These are phyloP conservation scores for Plantago coronopus DNA, from an alignment of 305 asterid genomes.

Conservation along the genomic window DNA sequence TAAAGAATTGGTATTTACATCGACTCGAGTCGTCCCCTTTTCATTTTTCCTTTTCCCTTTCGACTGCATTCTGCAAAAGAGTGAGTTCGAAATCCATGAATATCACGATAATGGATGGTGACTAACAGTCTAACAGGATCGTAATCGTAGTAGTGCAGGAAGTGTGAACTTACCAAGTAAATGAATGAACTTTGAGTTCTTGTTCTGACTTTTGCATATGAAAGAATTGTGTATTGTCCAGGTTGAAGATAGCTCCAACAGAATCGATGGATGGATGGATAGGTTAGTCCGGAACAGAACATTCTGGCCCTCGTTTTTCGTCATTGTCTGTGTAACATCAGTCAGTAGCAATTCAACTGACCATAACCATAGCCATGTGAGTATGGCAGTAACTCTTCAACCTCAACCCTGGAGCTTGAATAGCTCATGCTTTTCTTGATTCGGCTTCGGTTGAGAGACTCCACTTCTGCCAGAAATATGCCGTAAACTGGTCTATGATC, in stretches of 20 bases:
- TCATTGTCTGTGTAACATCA: conserved; percentile 2
- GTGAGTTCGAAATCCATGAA: background rate
- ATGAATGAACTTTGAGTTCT: conserved; percentile 5
- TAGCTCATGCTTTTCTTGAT: conserved; percentile 66
- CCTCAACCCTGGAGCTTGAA: conserved; percentile 74
- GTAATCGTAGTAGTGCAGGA: conserved; percentile 2
- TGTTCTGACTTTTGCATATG: conserved; percentile 3
- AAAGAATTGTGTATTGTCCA: conserved; percentile 12
- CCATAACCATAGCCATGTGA: conserved; percentile 40
- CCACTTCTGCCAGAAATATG: conserved; percentile 81
- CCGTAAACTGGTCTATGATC: conserved; percentile 91
- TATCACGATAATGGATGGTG: background rate
- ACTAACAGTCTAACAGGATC: background rate
- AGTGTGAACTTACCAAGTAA: background rate
- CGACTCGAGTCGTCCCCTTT: background rate
- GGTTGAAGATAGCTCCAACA: conserved; percentile 11
- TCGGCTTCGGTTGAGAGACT: conserved; percentile 55
- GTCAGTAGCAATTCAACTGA: conserved; percentile 40
- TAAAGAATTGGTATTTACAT: conserved; percentile 19
- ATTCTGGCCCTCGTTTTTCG: background rate
- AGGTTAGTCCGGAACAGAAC: background rate
- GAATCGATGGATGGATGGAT: background rate
- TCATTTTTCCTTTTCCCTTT: background rate
- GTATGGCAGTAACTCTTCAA: conserved; percentile 79
- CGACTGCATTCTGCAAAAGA: conserved; percentile 3